phyloP scores from a whole-genome alignment of 2,329 filamentous ascomycete species.

The Penicillium sp. region DNA sequence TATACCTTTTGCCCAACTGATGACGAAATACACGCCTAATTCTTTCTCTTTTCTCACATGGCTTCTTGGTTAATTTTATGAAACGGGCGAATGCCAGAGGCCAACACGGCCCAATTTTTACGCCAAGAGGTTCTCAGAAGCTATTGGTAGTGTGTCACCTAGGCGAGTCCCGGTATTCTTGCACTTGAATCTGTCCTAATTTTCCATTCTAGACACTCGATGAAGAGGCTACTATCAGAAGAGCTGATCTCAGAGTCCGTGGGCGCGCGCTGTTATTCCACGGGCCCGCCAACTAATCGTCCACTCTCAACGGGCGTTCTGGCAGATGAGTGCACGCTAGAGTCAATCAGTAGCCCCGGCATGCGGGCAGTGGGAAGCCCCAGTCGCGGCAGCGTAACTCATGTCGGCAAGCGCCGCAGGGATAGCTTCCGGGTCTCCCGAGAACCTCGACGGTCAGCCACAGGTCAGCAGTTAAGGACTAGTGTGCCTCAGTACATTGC shows the following conservation, averaged over 20 bases:
- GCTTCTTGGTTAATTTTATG: not conserved
- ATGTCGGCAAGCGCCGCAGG: slow-evolving; percentile 1
- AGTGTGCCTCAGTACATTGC: not conserved
- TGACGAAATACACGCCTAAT: not conserved
- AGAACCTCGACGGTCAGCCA: not conserved
- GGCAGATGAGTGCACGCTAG: slow-evolving; percentile 1
- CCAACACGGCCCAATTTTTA: not conserved
- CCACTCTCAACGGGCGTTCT: slow-evolving; percentile 1
- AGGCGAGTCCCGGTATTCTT: not conserved
- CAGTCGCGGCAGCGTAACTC: not conserved
- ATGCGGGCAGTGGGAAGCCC: not conserved
- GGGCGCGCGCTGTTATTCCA: not conserved
- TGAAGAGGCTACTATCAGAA: not conserved
- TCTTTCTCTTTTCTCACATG: not conserved
- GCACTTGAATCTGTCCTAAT: not conserved
- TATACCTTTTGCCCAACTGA: not conserved
- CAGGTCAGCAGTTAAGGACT: not conserved
- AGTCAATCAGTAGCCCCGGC: not conserved
- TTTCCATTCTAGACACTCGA: not conserved
- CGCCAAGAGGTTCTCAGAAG: not conserved
- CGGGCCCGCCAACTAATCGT: not conserved
- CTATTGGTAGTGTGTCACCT: slow-evolving; percentile 2
- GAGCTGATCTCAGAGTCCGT: not conserved
- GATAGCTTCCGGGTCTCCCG: not conserved
- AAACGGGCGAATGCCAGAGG: not conserved